Evolutionary conservation across 176 grass and related monocot genomes (phyloP).

Genomic region (Carex pumila): DNA sequence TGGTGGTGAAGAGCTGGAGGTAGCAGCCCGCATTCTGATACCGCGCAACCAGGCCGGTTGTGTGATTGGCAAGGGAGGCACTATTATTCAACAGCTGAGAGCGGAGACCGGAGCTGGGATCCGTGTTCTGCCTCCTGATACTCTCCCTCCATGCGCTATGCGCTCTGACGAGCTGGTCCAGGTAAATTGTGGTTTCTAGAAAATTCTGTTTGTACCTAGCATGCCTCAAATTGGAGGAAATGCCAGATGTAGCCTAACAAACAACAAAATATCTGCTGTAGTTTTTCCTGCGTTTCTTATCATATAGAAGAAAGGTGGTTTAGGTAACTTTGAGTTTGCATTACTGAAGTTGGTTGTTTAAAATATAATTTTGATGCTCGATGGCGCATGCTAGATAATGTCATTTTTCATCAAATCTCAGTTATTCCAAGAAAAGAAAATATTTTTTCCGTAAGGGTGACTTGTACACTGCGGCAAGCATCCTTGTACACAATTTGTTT

Average conservation of each 20-base stretch:
- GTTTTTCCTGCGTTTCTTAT: not conserved
- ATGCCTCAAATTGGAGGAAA: conserved; percentile 13
- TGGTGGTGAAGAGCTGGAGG: conserved; percentile 41
- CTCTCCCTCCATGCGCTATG: conserved; percentile 77
- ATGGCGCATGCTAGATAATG: not conserved
- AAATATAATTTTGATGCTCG: not conserved
- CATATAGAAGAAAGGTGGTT: not conserved
- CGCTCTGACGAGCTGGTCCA: conserved; percentile 85
- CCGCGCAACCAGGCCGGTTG: conserved; percentile 88
- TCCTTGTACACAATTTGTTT: not conserved
- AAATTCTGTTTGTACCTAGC: not conserved
- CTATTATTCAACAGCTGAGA: conserved; percentile 86
- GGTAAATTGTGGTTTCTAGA: conserved; percentile 32
- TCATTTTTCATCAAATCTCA: not conserved
- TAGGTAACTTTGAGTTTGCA: conserved; percentile 21
- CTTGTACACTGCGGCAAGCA: not conserved
- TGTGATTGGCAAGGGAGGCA: conserved; percentile 90
- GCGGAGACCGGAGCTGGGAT: conserved; percentile 69
- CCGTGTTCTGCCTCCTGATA: conserved; percentile 63
- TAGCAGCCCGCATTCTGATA: conserved; percentile 77
- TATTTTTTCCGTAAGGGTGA: not conserved
- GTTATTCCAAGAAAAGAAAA: not conserved
- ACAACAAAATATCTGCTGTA: conserved; percentile 16
- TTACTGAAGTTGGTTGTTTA: not conserved
- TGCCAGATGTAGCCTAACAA: conserved; percentile 12